These are phyloP conservation scores for Xylaria bambusicola DNA, from an alignment of 495 filamentous ascomycete genomes.

Conservation along the genomic window DNA sequence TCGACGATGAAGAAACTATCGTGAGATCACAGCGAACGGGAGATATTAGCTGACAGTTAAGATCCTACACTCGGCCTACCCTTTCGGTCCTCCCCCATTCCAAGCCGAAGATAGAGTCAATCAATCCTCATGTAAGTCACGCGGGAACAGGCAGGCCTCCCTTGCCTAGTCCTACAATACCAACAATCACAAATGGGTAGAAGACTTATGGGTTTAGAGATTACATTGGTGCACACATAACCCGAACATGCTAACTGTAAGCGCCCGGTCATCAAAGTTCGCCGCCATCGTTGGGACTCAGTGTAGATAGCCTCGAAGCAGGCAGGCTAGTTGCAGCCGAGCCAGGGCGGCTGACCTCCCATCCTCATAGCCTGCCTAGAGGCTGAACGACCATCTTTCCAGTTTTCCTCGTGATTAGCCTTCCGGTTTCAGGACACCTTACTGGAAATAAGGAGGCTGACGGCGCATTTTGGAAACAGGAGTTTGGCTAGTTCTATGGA, in stretches of 20 bases:
- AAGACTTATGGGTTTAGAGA: neutral
- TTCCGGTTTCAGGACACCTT: neutral
- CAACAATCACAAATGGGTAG: neutral
- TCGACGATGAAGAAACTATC: neutral
- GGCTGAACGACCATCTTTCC: neutral
- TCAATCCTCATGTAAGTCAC: neutral
- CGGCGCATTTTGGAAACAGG: too few relatives aligned
- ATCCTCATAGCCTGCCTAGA: neutral
- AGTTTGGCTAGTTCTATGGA: too few relatives aligned
- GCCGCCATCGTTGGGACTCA: neutral
- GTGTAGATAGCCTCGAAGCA: neutral
- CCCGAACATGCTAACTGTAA: neutral
- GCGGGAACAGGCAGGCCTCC: neutral
- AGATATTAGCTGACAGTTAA: neutral
- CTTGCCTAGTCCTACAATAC: neutral
- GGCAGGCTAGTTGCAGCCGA: neutral
- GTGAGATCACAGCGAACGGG: neutral
- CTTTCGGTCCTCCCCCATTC: neutral
- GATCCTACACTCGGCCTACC: neutral
- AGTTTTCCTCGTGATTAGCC: neutral
- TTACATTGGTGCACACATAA: too few relatives aligned
- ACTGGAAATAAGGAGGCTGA: too few relatives aligned
- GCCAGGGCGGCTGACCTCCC: too few relatives aligned
- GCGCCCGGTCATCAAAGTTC: neutral
- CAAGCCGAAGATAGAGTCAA: neutral